phyloP scores from a whole-genome alignment of 192 early-diverging fungal genomes.

The Coemansia sp. region DNA sequence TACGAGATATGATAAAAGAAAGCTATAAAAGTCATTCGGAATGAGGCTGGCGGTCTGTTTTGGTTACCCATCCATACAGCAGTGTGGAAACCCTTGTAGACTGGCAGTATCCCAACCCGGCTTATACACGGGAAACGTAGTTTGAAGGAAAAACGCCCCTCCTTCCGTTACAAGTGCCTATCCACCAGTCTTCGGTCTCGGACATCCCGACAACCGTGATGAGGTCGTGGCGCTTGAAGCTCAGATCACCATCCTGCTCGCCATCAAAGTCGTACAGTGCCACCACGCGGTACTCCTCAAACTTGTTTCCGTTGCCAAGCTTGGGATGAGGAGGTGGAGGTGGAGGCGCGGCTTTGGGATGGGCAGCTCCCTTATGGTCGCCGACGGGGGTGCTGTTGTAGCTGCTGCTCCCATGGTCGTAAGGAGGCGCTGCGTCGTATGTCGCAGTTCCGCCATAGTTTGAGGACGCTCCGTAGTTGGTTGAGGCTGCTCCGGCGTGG shows the following conservation, averaged over 20 bases:
- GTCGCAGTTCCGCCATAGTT: conserved; percentile 12
- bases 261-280: conserved; percentile 87
- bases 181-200: conserved; percentile 85
- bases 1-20: too few relatives aligned
- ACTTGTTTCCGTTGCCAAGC: background rate
- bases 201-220: conserved; percentile 77
- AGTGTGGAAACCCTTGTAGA: too few relatives aligned
- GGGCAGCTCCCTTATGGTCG: conserved; percentile 19
- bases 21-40: too few relatives aligned
- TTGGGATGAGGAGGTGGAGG: conserved; percentile 53
- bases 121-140: conserved; percentile 54
- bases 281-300: conserved; percentile 54
- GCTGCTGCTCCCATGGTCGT: conserved; percentile 18
- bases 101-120: background rate
- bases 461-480: conserved; percentile 14
- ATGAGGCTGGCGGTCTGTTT: too few relatives aligned
- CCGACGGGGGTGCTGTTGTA: conserved; percentile 21
- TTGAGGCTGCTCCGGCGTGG: conserved; percentile 11
- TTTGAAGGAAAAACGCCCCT: conserved; percentile 79
- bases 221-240: conserved; percentile 82
- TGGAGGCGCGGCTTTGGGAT: conserved; percentile 34
- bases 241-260: conserved; percentile 76
- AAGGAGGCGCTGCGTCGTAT: conserved; percentile 20
- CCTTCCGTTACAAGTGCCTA: conserved; percentile 65
- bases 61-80: too few relatives aligned